Evolutionary conservation across 2,329 filamentous ascomycete species (phyloP).

Genomic region (Fusarium musae): DNA sequence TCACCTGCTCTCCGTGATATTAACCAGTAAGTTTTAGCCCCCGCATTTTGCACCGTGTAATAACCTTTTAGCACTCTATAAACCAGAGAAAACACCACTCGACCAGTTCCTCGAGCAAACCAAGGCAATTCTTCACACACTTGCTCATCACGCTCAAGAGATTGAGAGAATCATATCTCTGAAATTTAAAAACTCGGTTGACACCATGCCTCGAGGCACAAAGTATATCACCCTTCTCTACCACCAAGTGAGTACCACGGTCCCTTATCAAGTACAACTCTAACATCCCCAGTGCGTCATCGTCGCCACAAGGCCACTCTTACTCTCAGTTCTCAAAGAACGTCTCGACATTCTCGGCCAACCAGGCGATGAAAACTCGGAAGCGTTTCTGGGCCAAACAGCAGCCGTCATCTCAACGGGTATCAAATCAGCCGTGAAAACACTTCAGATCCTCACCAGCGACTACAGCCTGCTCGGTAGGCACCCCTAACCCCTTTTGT

Average conservation of each 20-base stretch:
- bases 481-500: neutral
- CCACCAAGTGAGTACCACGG: constrained; percentile 47
- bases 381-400: constrained; percentile 48
- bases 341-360: constrained; percentile 46
- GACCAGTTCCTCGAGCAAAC: constrained; percentile 52
- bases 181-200: constrained; percentile 50
- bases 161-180: constrained; percentile 51
- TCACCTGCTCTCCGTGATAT: constrained; percentile 50
- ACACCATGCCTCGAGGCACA: constrained; percentile 51
- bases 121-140: constrained; percentile 48
- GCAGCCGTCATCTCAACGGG: constrained; percentile 52
- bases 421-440: constrained; percentile 55
- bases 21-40: constrained; percentile 45
- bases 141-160: constrained; percentile 53
- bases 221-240: constrained; percentile 53
- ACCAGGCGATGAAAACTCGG: constrained; percentile 44
- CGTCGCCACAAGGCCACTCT: constrained; percentile 51
- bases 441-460: constrained; percentile 51
- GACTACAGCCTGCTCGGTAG: constrained; percentile 52
- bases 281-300: constrained; percentile 49
- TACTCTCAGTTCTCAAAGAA: constrained; percentile 54
- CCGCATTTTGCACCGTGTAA: too few species aligned
- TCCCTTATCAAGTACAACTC: accelerated
- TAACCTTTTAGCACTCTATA: constrained; percentile 46
- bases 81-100: constrained; percentile 48